Conservation (phyloP, 2,329 filamentous ascomycete genomes). For the Aspergillus bombycis region DNA sequence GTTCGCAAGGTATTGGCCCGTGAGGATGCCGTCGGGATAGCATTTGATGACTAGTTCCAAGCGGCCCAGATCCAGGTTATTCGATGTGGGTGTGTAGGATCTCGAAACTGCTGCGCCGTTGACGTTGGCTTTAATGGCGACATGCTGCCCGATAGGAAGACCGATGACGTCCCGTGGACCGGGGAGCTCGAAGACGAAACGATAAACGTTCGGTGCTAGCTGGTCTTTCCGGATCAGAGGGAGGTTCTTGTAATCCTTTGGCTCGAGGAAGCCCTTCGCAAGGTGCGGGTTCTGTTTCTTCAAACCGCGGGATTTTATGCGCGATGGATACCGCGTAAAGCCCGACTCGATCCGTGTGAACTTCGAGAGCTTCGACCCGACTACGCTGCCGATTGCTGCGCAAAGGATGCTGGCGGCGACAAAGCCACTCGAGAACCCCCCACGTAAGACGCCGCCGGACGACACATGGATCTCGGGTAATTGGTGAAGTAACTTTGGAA, state of each 20-base stretch:
- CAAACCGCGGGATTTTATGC: slow-evolving; percentile 43
- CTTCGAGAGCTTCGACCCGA: slow-evolving; percentile 17
- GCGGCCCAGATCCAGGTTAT: slow-evolving; percentile 34
- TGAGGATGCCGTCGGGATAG: slow-evolving; percentile 37
- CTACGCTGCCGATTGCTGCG: slow-evolving; percentile 10
- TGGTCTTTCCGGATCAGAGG: slow-evolving; percentile 40
- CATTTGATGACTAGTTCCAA: slow-evolving; percentile 41
- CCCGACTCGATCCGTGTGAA: slow-evolving; percentile 29
- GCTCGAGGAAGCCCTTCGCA: slow-evolving; percentile 53
- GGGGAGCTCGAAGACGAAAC: slow-evolving; percentile 55
- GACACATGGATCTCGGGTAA: background rate
- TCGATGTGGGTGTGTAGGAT: slow-evolving; percentile 56
- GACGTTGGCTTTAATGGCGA: slow-evolving; percentile 55
- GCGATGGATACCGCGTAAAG: slow-evolving; percentile 31
- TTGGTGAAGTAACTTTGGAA: background rate
- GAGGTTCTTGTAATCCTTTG: slow-evolving; percentile 52
- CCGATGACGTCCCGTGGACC: slow-evolving; percentile 50
- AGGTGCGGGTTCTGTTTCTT: slow-evolving; percentile 45
- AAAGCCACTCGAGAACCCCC: slow-evolving; percentile 26
- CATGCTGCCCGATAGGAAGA: slow-evolving; percentile 60
- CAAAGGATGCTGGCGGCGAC: slow-evolving; percentile 21
- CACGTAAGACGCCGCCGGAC: background rate
- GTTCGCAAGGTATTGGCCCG: slow-evolving; percentile 33
- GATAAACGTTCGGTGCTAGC: slow-evolving; percentile 39
- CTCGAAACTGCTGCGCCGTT: slow-evolving; percentile 52